phyloP scores from a whole-genome alignment of 139 green algal species.

The Chlorella sp. region DNA sequence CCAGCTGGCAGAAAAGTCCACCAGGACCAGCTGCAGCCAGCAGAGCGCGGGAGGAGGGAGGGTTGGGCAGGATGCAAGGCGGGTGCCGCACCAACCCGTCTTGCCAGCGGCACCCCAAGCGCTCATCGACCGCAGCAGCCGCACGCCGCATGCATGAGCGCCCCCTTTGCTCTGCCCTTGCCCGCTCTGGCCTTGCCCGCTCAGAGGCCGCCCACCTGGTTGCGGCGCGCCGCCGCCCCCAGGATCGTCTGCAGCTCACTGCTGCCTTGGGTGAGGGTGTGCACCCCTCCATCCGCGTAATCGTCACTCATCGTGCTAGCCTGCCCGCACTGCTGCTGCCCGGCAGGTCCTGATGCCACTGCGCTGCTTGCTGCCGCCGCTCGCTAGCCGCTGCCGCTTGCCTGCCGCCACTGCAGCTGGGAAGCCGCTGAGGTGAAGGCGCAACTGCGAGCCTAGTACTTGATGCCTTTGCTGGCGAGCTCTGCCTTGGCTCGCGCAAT shows the following conservation, averaged over 20 bases:
- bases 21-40: constrained; percentile 35
- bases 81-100: neutral
- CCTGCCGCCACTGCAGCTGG: too few species aligned
- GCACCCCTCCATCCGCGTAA: constrained; percentile 43
- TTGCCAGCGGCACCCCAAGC: neutral
- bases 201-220: neutral
- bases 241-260: constrained; percentile 36
- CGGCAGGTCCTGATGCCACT: too few species aligned
- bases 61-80: neutral
- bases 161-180: neutral
- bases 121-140: neutral
- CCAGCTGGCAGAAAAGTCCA: constrained; percentile 54
- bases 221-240: neutral
- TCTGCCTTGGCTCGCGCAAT: constrained; percentile 25
- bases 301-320: neutral
- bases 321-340: neutral
- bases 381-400: too few species aligned
- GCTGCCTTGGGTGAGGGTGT: constrained; percentile 1
- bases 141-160: neutral
- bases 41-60: neutral
- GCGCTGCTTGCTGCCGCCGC: neutral
- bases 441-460: neutral
- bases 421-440: too few species aligned
- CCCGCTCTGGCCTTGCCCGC: too few species aligned
- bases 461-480: constrained; percentile 10